A percentile compares a stretch with the other conserved stretches of the same genome.
These are phyloP conservation scores for Ogataea degrootiae DNA, from an alignment of 805 yeast genomes.

Conservation along the genomic window DNA sequence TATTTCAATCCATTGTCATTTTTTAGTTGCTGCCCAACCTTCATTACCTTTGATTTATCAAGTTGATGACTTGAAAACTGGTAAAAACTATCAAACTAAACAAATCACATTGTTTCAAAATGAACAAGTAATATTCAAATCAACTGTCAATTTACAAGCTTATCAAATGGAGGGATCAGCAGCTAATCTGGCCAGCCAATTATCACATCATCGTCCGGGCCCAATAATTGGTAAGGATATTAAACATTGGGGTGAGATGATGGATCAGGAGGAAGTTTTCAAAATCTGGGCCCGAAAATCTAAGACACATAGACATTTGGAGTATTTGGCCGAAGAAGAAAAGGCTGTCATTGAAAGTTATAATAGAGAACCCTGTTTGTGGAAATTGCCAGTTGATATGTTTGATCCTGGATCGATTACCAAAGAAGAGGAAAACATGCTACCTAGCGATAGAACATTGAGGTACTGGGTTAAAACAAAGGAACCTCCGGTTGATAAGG, in stretches of 20 bases:
- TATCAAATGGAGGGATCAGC: constrained; percentile 29
- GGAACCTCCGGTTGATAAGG: constrained; percentile 17
- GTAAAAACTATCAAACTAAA: constrained; percentile 47
- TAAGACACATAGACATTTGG: constrained; percentile 17
- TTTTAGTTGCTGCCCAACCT: constrained; percentile 50
- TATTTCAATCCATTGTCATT: constrained; percentile 58
- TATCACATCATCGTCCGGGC: constrained; percentile 22
- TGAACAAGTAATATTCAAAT: constrained; percentile 45
- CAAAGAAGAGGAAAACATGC: constrained; percentile 10
- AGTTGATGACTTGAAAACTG: constrained; percentile 49
- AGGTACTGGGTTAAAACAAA: constrained; percentile 31
- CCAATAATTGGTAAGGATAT: constrained; percentile 29
- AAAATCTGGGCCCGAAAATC: constrained; percentile 24
- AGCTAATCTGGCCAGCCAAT: constrained; percentile 25
- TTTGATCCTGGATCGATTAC: constrained; percentile 26
- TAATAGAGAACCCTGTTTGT: constrained; percentile 29
- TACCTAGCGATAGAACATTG: constrained; percentile 23
- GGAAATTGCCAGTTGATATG: constrained; percentile 30
- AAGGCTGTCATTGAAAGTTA: constrained; percentile 23
- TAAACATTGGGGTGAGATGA: constrained; percentile 24
- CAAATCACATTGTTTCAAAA: constrained; percentile 53
- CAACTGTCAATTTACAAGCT: constrained; percentile 44
- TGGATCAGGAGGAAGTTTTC: constrained; percentile 26
- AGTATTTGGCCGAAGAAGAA: constrained; percentile 20
- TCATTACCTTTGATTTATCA: constrained; percentile 43